Conservation (phyloP, 495 filamentous ascomycete species). For the Xylaria intraflava region DNA sequence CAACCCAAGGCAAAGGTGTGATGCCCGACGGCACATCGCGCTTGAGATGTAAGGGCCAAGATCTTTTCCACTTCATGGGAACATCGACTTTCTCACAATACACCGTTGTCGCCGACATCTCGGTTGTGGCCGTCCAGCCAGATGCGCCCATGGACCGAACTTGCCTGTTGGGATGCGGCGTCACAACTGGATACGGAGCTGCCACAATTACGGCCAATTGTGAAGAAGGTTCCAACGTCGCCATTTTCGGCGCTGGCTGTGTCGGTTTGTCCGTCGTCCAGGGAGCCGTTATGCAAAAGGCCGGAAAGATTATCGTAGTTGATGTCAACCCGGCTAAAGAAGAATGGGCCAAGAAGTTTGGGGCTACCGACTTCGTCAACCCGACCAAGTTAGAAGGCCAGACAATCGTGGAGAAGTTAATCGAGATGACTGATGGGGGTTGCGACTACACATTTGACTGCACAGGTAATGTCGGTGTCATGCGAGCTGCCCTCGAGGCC, state of each 20-base stretch:
- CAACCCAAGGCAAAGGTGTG: constrained; percentile 89
- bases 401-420: constrained; percentile 80
- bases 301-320: constrained; percentile 87
- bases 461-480: constrained; percentile 92
- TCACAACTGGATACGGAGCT: constrained; percentile 96
- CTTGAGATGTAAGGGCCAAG: constrained; percentile 88
- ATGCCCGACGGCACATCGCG: constrained; percentile 97
- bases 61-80: constrained; percentile 98
- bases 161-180: constrained; percentile 93
- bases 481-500: constrained; percentile 92
- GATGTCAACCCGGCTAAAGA: constrained; percentile 93
- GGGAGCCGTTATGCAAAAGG: constrained; percentile 83
- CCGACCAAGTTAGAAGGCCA: constrained; percentile 69
- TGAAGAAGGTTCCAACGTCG: constrained; percentile 83
- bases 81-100: constrained; percentile 98
- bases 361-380: constrained; percentile 95
- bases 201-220: constrained; percentile 87
- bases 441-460: constrained; percentile 98
- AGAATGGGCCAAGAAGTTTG: constrained; percentile 87
- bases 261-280: constrained; percentile 93
- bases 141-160: constrained; percentile 94
- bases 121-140: constrained; percentile 84
- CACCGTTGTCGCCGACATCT: constrained; percentile 97
- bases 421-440: constrained; percentile 98
- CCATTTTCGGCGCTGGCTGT: constrained; percentile 92